A percentile compares a stretch with the other conserved stretches of the same genome.
These are phyloP conservation scores for Pseudogymnoascus sp. DNA, from an alignment of 2,329 filamentous ascomycete genomes.

Conservation along the genomic window DNA sequence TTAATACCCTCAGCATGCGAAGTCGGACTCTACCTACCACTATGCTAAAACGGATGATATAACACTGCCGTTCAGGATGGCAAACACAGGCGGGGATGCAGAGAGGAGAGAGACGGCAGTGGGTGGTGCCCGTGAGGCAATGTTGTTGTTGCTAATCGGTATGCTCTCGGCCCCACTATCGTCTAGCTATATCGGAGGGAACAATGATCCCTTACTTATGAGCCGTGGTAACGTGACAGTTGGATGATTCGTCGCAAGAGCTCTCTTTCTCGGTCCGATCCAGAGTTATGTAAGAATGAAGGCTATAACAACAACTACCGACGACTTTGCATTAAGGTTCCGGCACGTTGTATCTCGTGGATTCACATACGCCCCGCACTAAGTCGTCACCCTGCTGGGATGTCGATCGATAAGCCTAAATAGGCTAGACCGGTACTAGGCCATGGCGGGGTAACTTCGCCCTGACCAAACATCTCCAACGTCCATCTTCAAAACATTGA, in stretches of 20 bases:
- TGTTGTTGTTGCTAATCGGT: neutral
- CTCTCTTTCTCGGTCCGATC: neutral
- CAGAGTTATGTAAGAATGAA: neutral
- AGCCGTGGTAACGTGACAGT: neutral
- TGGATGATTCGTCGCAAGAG: neutral
- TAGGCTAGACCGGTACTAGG: neutral
- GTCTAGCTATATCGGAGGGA: neutral
- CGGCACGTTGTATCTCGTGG: neutral
- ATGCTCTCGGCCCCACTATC: neutral
- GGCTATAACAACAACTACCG: neutral
- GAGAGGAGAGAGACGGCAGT: neutral
- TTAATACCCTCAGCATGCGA: neutral
- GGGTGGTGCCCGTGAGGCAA: neutral
- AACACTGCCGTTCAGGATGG: neutral
- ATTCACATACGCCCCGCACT: slow-evolving; percentile 1
- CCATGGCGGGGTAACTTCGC: neutral
- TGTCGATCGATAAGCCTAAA: slow-evolving; percentile 8
- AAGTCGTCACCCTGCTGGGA: slow-evolving; percentile 2
- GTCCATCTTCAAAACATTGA: neutral
- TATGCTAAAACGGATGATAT: neutral
- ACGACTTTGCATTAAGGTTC: neutral
- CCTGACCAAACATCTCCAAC: neutral
- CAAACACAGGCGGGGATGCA: neutral
- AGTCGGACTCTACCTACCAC: neutral
- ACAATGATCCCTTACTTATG: neutral